These are phyloP conservation scores for Cytospora leucostoma DNA, from an alignment of 2,329 filamentous ascomycete genomes.

Conservation along the genomic window DNA sequence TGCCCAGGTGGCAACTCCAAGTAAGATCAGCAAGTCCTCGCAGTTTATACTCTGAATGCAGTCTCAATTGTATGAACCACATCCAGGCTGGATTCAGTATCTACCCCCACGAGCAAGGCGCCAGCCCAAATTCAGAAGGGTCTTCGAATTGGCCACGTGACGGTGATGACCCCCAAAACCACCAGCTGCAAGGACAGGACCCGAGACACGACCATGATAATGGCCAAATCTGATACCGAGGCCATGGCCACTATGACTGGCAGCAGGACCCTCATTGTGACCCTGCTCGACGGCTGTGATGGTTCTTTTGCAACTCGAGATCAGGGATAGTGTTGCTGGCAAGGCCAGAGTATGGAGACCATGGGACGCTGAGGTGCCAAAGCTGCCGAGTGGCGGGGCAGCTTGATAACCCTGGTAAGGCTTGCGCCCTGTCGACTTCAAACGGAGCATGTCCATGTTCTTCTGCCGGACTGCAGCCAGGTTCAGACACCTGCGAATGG, in stretches of 20 bases:
- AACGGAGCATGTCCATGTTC: neutral
- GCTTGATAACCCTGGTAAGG: neutral
- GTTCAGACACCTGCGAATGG: neutral
- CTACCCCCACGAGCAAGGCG: neutral
- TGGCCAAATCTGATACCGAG: neutral
- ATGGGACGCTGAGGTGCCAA: neutral
- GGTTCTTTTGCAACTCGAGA: neutral
- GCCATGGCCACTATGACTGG: neutral
- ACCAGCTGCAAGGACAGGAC: too few relatives aligned
- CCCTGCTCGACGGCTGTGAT: neutral
- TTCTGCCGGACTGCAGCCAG: neutral
- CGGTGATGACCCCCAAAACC: too few relatives aligned
- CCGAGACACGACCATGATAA: neutral
- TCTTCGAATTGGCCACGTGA: neutral
- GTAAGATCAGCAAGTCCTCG: too few relatives aligned
- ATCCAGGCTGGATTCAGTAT: neutral
- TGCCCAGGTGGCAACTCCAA: too few relatives aligned
- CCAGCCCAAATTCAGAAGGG: neutral
- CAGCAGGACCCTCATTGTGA: neutral
- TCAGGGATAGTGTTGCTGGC: neutral
- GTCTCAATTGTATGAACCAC: too few relatives aligned
- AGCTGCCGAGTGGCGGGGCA: neutral
- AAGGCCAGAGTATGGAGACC: neutral
- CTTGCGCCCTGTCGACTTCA: neutral
- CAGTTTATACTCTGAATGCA: too few relatives aligned